These are phyloP conservation scores for Coemansia sp. DNA, from an alignment of 192 early-diverging fungal species.

Conservation along the genomic window DNA sequence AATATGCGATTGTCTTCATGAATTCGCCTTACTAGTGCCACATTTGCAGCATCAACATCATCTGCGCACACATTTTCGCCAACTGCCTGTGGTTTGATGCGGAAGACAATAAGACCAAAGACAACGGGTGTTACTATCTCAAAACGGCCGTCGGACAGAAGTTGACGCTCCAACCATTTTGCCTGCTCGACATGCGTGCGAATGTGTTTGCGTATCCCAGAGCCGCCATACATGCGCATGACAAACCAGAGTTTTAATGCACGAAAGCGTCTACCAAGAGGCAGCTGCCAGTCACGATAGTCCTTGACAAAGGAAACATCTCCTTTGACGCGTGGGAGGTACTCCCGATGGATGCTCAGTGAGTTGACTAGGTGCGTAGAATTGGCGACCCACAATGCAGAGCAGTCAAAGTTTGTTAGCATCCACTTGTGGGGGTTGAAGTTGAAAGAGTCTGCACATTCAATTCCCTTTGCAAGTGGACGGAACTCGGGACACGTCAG, in stretches of 20 bases:
- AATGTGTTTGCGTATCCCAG: constrained; percentile 57
- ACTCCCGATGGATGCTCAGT: constrained; percentile 57
- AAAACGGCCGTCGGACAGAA: constrained; percentile 49
- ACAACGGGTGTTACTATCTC: constrained; percentile 44
- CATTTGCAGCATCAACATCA: constrained; percentile 37
- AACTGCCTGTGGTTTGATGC: constrained; percentile 41
- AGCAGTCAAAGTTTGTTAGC: constrained; percentile 67
- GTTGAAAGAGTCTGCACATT: constrained; percentile 61
- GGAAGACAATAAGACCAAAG: constrained; percentile 56
- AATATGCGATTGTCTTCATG: constrained; percentile 47
- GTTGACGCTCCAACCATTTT: constrained; percentile 38
- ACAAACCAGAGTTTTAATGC: constrained; percentile 69
- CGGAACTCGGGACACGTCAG: constrained; percentile 62
- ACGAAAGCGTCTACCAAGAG: constrained; percentile 61
- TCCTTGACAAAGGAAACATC: constrained; percentile 50
- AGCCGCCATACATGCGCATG: constrained; percentile 59
- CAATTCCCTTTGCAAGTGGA: constrained; percentile 48
- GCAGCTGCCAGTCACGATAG: constrained; percentile 62
- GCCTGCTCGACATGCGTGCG: constrained; percentile 44
- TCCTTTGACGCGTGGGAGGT: constrained; percentile 46
- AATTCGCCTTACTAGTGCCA: constrained; percentile 23
- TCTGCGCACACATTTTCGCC: background rate
- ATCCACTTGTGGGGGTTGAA: constrained; percentile 70
- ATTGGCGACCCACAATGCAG: constrained; percentile 60
- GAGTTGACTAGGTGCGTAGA: constrained; percentile 53